phyloP scores from a whole-genome alignment of 2,329 filamentous ascomycete genomes.

The Colletotrichum spinosum region DNA sequence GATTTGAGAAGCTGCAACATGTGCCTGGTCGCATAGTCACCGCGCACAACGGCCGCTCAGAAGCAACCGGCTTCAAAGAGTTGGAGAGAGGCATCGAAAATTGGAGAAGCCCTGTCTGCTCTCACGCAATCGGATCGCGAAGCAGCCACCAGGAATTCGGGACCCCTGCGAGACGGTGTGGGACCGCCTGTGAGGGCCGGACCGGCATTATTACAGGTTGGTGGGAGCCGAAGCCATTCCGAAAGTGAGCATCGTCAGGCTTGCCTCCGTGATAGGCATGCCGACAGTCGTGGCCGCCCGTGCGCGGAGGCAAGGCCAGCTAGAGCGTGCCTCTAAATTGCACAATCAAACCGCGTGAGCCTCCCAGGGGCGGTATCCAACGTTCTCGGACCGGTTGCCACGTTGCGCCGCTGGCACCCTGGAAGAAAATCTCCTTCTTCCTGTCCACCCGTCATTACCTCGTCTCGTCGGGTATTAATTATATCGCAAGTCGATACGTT shows the following conservation, averaged over 20 bases:
- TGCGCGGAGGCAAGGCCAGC: too few species aligned
- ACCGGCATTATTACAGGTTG: neutral
- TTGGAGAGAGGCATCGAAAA: slow-evolving; percentile 19
- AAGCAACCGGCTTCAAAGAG: slow-evolving; percentile 8
- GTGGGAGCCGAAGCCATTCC: slow-evolving; percentile 15
- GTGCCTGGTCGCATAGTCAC: slow-evolving; percentile 4
- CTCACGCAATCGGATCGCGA: slow-evolving; percentile 24
- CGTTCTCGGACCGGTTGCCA: neutral
- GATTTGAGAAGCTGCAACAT: slow-evolving; percentile 1
- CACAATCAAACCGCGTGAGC: neutral
- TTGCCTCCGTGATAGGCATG: slow-evolving; percentile 10
- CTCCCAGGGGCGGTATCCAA: neutral
- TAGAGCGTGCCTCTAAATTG: neutral
- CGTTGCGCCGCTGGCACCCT: neutral
- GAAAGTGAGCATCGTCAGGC: slow-evolving; percentile 3
- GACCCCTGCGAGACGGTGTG: slow-evolving; percentile 15
- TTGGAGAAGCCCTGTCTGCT: slow-evolving; percentile 27
- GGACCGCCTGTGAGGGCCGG: neutral
- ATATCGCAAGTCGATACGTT: too few species aligned
- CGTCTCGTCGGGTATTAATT: too few species aligned
- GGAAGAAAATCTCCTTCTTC: too few species aligned
- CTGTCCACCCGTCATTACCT: too few species aligned
- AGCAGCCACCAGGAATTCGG: slow-evolving; percentile 12
- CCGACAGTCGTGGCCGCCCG: neutral
- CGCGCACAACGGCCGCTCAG: slow-evolving; percentile 14